Evolutionary conservation across 257 asterid species (phyloP), one percentile per base, ranked within the genome.

Genomic region (Fraxinus pennsylvanica): DNA sequence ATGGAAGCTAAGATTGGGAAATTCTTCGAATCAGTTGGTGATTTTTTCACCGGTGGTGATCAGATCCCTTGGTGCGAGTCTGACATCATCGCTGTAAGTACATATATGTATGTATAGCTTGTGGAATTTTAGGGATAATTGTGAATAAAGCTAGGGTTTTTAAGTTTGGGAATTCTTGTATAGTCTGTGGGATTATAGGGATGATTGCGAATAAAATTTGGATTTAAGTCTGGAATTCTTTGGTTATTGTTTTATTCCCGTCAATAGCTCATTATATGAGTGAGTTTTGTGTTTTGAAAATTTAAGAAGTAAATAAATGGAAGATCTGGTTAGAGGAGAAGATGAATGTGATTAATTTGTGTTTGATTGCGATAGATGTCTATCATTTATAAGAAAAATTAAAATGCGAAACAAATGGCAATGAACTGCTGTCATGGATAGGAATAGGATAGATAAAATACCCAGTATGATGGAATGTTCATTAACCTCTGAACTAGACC

Each of bases 61-160:
- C 95, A 86, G 76, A 90, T 94, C 72, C 98, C 98, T 1, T 92
- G 94, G 97, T 88, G 93, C 80, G 94, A 90, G 13, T 43, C 90
- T 63, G 95, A 92, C 66, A 83, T 90, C 81, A 87, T 92, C 72
- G 84, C 82, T 68, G 98, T 94, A 78, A 86, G 94, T 83, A 30
- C 68, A 29, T 72, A 7, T 41, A 0, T 50, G 3, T 54, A 5
- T 9, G 9, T n/a, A 13, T 29, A 19, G 17, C 76, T 68, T 50
- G 67, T 9, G 50, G 57, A 39, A 27, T 66, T 71, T 36, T 43
- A 27, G 70, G 54, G 32, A 29, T 21, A 15, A 36, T 27, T 76
- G 30, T 32, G 68, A 63, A 74, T 71, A 35, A 66, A 71, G 14
- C 67, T 73, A 79, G 83, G 81, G 83, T 72, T 84, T 41, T 73